phyloP scores from a whole-genome alignment of 2,329 filamentous ascomycete genomes.

The Talaromyces sp. region DNA sequence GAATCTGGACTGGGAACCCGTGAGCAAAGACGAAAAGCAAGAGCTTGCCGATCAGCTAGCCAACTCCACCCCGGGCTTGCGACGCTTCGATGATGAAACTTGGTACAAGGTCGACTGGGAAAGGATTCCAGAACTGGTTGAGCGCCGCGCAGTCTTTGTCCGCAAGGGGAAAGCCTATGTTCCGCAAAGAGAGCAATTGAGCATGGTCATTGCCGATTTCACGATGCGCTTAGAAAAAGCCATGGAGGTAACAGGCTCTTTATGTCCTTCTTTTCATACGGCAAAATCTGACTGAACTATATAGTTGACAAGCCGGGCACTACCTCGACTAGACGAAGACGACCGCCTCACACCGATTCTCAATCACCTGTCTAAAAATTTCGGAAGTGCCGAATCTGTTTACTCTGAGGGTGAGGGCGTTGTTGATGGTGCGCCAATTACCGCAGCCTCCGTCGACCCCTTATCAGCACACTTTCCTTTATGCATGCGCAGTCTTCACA shows the following conservation, averaged over 20 bases:
- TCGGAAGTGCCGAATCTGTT: constrained; percentile 81
- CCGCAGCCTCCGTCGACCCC: constrained; percentile 71
- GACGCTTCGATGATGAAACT: constrained; percentile 65
- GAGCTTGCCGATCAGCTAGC: constrained; percentile 59
- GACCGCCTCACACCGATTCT: constrained; percentile 77
- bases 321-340: constrained; percentile 92
- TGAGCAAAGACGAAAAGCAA: constrained; percentile 75
- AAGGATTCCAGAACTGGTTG: constrained; percentile 83
- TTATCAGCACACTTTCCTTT: constrained; percentile 80
- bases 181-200: constrained; percentile 77
- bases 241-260: constrained; percentile 61
- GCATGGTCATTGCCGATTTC: constrained; percentile 87
- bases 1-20: constrained; percentile 78
- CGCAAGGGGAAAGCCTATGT: constrained; percentile 85
- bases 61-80: constrained; percentile 50
- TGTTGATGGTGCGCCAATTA: constrained; percentile 68
- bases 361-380: constrained; percentile 87
- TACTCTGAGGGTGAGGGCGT: constrained; percentile 65
- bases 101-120: constrained; percentile 99
- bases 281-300: neutral
- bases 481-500: constrained; percentile 91
- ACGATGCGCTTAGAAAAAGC: constrained; percentile 72
- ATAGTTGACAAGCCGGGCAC: constrained; percentile 79
- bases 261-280: neutral
- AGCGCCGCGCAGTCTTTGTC: constrained; percentile 70